Evolutionary conservation across 352 stramenopile species (phyloP).

Genomic region (Phytophthora chlamydospora): DNA sequence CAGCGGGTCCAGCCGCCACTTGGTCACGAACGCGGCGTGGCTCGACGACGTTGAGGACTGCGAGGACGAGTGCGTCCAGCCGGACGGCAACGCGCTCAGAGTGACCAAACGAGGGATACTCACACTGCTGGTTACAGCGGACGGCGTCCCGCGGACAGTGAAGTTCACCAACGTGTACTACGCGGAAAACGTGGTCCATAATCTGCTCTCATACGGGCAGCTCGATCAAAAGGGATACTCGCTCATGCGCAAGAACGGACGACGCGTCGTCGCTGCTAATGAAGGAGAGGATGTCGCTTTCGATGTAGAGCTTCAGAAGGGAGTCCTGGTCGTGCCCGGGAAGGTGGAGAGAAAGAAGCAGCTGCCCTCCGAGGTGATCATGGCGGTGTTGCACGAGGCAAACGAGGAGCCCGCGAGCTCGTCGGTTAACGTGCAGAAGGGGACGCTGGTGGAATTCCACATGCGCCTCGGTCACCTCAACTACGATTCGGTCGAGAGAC

Average conservation of each 20-base stretch:
- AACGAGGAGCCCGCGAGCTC: background rate
- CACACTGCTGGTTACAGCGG: background rate
- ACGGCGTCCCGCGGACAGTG: background rate
- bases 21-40: background rate
- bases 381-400: background rate
- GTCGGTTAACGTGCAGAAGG: background rate
- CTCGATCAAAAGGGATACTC: background rate
- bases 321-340: background rate
- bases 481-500: background rate
- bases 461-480: background rate
- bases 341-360: too few species aligned
- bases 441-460: background rate
- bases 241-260: background rate
- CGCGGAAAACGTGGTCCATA: background rate
- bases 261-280: background rate
- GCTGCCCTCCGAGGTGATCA: background rate
- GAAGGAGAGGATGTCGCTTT: background rate
- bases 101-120: background rate
- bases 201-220: constrained; percentile 2
- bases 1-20: constrained; percentile 4
- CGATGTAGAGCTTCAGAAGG: background rate
- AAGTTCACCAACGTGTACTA: constrained; percentile 6
- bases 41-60: constrained; percentile 1
- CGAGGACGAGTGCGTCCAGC: background rate
- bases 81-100: background rate